Percentiles rank a stretch among this genome's conserved stretches.
Conservation (phyloP, 768 basidiomycete genomes). For the Hemileccinum impolitum region DNA sequence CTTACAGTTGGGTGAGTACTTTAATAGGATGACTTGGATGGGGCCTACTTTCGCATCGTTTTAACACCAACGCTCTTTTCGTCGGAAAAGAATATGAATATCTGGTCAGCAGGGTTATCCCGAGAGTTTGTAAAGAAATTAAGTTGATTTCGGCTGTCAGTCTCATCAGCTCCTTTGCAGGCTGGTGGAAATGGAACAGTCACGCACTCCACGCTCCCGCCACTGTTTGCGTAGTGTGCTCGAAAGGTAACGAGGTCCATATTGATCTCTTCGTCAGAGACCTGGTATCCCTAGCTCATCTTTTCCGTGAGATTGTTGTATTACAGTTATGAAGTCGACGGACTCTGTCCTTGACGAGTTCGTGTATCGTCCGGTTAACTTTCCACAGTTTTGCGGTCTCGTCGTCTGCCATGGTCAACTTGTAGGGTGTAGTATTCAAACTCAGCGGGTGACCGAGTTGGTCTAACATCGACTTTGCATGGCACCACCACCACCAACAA, state of each 20-base stretch:
- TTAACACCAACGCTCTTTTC: conserved; percentile 95
- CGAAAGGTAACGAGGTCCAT: conserved; percentile 84
- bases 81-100: conserved; percentile 95
- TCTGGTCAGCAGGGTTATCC: conserved; percentile 66
- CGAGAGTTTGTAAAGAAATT: conserved; percentile 85
- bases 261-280: conserved; percentile 91
- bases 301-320: conserved; percentile 16
- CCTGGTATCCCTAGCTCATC: conserved; percentile 74
- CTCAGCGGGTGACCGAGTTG: conserved; percentile 41
- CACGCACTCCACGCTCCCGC: conserved; percentile 83
- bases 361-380: conserved; percentile 93
- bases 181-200: background rate
- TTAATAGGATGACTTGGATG: background rate
- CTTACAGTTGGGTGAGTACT: conserved; percentile 39
- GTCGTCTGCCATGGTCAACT: conserved; percentile 62
- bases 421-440: conserved; percentile 43
- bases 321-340: conserved; percentile 13
- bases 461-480: conserved; percentile 27
- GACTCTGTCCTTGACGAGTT: conserved; percentile 94
- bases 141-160: conserved; percentile 73
- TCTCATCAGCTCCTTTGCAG: conserved; percentile 7
- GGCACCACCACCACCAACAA: conserved; percentile 39
- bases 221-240: conserved; percentile 62
- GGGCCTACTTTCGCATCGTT: conserved; percentile 89
- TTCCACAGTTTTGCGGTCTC: conserved; percentile 91